These are phyloP conservation scores for Aspergillus costaricaensis DNA, from an alignment of 2,329 filamentous ascomycete species.

Conservation along the genomic window DNA sequence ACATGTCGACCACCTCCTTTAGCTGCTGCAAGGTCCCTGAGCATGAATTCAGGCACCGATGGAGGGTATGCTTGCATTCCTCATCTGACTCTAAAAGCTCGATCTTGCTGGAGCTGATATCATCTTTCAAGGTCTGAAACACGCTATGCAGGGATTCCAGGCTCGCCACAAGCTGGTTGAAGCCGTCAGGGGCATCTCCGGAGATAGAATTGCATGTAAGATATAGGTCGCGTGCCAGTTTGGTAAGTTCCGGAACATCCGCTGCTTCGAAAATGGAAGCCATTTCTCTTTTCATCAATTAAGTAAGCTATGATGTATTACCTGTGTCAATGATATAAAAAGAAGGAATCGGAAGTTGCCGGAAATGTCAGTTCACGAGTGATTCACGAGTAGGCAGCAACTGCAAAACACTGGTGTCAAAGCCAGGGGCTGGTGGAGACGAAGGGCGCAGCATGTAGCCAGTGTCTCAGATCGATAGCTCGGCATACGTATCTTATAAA, in stretches of 20 bases:
- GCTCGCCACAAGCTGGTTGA: slow-evolving; percentile 30
- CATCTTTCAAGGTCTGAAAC: slow-evolving; percentile 25
- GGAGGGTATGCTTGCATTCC: slow-evolving; percentile 24
- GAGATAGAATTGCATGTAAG: slow-evolving; percentile 29
- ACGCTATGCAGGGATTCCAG: slow-evolving; percentile 31
- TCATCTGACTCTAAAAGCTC: slow-evolving; percentile 27
- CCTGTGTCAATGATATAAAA: background rate
- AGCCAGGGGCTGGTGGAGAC: no score
- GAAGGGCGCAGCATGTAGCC: no score
- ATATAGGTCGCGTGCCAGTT: slow-evolving; percentile 32
- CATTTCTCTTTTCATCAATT: slow-evolving; percentile 17
- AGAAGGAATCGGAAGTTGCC: background rate
- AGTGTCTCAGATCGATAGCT: no score
- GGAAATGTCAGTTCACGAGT: background rate
- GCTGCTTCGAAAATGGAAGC: slow-evolving; percentile 20
- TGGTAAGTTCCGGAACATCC: slow-evolving; percentile 28
- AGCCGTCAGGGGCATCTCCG: slow-evolving; percentile 32
- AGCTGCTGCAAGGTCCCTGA: slow-evolving; percentile 27
- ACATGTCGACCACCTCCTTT: slow-evolving; percentile 24
- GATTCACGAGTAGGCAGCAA: no score
- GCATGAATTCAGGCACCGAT: slow-evolving; percentile 28
- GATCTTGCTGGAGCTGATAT: slow-evolving; percentile 26
- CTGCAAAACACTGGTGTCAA: no score
- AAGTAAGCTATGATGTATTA: background rate
- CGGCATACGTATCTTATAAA: background rate